A percentile compares a stretch with the other conserved stretches of the same genome.
These are phyloP conservation scores for Annulohypoxylon moriforme DNA, from an alignment of 495 filamentous ascomycete species.

Conservation along the genomic window DNA sequence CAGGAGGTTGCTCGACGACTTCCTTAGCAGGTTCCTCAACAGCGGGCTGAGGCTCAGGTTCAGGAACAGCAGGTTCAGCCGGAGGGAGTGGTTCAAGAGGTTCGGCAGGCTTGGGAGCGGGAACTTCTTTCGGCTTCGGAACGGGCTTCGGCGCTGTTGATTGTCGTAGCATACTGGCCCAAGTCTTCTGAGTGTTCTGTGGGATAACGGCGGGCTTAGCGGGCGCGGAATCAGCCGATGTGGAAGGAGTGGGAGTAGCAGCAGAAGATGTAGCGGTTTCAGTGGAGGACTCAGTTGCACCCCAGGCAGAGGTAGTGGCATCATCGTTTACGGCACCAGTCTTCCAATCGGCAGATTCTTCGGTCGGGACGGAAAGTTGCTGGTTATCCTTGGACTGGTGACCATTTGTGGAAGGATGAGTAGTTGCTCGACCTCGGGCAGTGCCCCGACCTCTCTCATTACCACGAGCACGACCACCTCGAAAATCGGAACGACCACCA, in stretches of 20 bases:
- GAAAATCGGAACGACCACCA: conserved; percentile 74
- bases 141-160: conserved; percentile 56
- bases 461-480: conserved; percentile 71
- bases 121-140: conserved; percentile 59
- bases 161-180: conserved; percentile 68
- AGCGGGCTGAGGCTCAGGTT: conserved; percentile 51
- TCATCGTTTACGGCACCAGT: conserved; percentile 51
- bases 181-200: conserved; percentile 60
- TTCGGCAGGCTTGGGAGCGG: conserved; percentile 55
- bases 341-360: conserved; percentile 57
- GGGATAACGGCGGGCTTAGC: conserved; percentile 51
- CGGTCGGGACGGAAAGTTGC: conserved; percentile 61
- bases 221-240: conserved; percentile 38
- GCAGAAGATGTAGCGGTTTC: conserved; percentile 38
- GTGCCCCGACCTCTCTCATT: conserved; percentile 48
- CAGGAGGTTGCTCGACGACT: conserved; percentile 44
- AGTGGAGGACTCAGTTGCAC: conserved; percentile 39
- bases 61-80: conserved; percentile 46
- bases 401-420: conserved; percentile 64
- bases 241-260: conserved; percentile 19
- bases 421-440: conserved; percentile 70
- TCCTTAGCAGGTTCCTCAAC: conserved; percentile 47
- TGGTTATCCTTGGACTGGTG: conserved; percentile 59
- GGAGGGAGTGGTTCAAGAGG: conserved; percentile 54
- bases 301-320: conserved; percentile 31